phyloP scores from a whole-genome alignment of 805 yeast genomes.

The Clavispora phyllophila region DNA sequence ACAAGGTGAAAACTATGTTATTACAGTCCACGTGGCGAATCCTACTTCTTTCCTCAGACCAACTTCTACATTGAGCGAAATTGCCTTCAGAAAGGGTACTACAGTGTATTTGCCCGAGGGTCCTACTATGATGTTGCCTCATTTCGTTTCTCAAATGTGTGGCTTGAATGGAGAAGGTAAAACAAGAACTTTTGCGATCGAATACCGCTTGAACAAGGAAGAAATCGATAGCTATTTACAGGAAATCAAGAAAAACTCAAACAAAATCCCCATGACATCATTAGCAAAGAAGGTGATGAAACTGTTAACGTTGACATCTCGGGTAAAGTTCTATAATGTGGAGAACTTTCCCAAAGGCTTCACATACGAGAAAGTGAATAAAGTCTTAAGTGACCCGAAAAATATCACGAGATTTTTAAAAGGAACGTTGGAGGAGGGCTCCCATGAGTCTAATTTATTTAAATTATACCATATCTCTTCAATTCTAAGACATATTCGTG shows the following conservation, averaged over 20 bases:
- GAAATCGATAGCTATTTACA: slow-evolving; percentile 13
- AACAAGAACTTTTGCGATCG: slow-evolving; percentile 42
- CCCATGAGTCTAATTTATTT: slow-evolving; percentile 23
- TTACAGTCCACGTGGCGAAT: slow-evolving; percentile 81
- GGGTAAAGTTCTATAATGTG: slow-evolving; percentile 22
- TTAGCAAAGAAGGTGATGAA: slow-evolving; percentile 9
- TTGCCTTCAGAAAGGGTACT: slow-evolving; percentile 56
- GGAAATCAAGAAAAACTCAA: neutral
- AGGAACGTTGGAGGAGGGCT: slow-evolving; percentile 7
- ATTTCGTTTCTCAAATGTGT: slow-evolving; percentile 42
- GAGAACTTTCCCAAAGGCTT: slow-evolving; percentile 32
- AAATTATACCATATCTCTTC: slow-evolving; percentile 24
- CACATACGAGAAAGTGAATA: slow-evolving; percentile 63
- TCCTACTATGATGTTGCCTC: slow-evolving; percentile 68
- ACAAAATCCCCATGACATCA: neutral
- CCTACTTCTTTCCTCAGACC: slow-evolving; percentile 64
- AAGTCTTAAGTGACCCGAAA: slow-evolving; percentile 32
- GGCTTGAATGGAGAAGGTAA: slow-evolving; percentile 43
- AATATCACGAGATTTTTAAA: slow-evolving; percentile 8
- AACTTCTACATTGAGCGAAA: slow-evolving; percentile 36
- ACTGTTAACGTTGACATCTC: slow-evolving; percentile 14
- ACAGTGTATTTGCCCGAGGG: slow-evolving; percentile 73
- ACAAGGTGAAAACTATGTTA: slow-evolving; percentile 24
- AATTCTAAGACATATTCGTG: slow-evolving; percentile 20
- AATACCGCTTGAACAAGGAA: slow-evolving; percentile 20